A percentile compares a stretch with the other conserved stretches of the same genome.
Evolutionary conservation across 2,329 filamentous ascomycete genomes (phyloP).

Genomic region (Ascochyta fabae): DNA sequence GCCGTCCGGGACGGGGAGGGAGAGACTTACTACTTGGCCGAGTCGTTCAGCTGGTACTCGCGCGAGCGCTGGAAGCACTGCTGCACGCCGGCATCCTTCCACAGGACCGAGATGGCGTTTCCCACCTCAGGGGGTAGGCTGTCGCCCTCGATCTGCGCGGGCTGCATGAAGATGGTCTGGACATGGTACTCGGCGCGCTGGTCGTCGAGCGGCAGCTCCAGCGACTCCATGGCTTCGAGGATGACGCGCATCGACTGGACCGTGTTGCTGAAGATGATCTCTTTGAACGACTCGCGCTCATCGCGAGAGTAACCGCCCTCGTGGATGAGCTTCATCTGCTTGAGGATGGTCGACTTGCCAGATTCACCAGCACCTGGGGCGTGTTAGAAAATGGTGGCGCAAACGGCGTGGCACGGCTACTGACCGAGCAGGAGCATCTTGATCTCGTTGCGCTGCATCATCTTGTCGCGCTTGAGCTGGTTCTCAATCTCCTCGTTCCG

Average conservation of each 20-base stretch:
- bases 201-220: conserved; percentile 84
- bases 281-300: conserved; percentile 72
- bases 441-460: conserved; percentile 99
- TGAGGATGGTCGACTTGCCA: conserved; percentile 91
- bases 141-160: conserved; percentile 94
- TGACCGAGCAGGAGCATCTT: conserved; percentile 98
- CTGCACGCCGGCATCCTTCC: conserved; percentile 92
- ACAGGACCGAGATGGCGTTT: conserved; percentile 87
- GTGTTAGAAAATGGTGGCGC: conserved; percentile 34
- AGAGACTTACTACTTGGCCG: conserved; percentile 83
- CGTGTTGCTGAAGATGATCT: conserved; percentile 76
- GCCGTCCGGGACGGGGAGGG: not conserved
- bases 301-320: conserved; percentile 98
- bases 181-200: conserved; percentile 95
- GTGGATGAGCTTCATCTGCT: conserved; percentile 99
- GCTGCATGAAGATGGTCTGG: conserved; percentile 98
- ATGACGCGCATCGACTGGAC: conserved; percentile 75
- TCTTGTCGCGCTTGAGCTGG: conserved; percentile 96
- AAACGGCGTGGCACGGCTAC: conserved; percentile 46
- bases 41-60: conserved; percentile 96
- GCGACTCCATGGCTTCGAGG: conserved; percentile 71
- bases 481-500: conserved; percentile 99
- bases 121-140: conserved; percentile 93
- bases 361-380: conserved; percentile 91
- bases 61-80: conserved; percentile 94